Conservation (phyloP, 2,329 filamentous ascomycete genomes). For the Hymenoscyphus albidus region DNA sequence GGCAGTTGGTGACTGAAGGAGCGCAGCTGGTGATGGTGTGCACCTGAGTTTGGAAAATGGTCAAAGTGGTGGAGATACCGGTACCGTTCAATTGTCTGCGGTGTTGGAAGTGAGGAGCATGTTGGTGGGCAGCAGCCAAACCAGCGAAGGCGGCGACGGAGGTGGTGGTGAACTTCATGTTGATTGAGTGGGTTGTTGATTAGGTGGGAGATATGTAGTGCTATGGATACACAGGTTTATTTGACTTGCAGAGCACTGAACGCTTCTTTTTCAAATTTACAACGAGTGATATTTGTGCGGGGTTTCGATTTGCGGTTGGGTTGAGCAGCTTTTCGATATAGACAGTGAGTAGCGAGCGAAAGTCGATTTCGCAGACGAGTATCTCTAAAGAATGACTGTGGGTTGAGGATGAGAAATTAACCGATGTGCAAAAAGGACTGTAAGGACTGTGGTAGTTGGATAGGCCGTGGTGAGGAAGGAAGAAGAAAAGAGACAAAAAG, state of each 20-base stretch:
- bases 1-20: constrained; percentile 41
- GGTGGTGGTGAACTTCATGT: constrained; percentile 33
- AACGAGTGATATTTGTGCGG: constrained; percentile 13
- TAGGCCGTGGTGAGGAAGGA: constrained; percentile 28
- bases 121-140: constrained; percentile 29
- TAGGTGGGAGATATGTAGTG: constrained; percentile 11
- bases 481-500: constrained; percentile 17
- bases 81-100: constrained; percentile 26
- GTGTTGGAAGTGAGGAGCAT: constrained; percentile 29
- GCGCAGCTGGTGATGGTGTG: constrained; percentile 40
- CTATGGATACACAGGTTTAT: constrained; percentile 10
- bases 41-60: constrained; percentile 37
- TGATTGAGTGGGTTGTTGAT: constrained; percentile 11
- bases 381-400: constrained; percentile 35
- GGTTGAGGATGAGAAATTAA: constrained; percentile 29
- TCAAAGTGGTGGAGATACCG: constrained; percentile 38
- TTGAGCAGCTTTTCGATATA: constrained; percentile 16
- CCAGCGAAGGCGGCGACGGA: constrained; percentile 36
- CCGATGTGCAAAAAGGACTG: constrained; percentile 29
- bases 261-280: constrained; percentile 20
- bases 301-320: neutral
- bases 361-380: constrained; percentile 34
- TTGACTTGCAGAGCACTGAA: constrained; percentile 27
- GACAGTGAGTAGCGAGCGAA: constrained; percentile 31
- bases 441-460: constrained; percentile 33